phyloP scores from a whole-genome alignment of 2,329 filamentous ascomycete genomes.

The Epichloe sibirici region DNA sequence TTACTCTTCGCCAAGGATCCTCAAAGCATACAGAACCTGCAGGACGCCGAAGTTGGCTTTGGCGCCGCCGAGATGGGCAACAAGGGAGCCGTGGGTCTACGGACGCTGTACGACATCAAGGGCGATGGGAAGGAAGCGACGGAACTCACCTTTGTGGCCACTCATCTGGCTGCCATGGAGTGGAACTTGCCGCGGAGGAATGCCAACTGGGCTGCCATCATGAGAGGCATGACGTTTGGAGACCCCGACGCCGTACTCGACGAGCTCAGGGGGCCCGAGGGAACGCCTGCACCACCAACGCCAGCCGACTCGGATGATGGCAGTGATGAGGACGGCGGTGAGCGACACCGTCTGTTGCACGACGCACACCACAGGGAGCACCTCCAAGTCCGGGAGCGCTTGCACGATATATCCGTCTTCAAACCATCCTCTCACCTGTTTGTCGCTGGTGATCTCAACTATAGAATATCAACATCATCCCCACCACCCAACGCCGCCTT shows the following conservation, averaged over 20 bases:
- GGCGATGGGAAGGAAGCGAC: constrained; percentile 26
- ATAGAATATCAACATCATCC: constrained; percentile 61
- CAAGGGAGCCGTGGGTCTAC: constrained; percentile 79
- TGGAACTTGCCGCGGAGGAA: constrained; percentile 64
- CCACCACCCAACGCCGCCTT: constrained; percentile 51
- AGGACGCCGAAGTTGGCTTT: constrained; percentile 73
- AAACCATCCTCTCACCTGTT: constrained; percentile 66
- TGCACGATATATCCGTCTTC: constrained; percentile 57
- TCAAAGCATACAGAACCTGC: constrained; percentile 48
- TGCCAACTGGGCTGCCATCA: constrained; percentile 77
- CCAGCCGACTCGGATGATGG: constrained; percentile 4
- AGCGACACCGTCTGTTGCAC: constrained; percentile 21
- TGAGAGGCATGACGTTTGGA: constrained; percentile 66
- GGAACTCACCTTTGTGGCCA: constrained; percentile 73
- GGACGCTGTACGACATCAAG: constrained; percentile 44
- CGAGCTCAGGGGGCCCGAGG: constrained; percentile 6
- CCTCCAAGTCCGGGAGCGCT: constrained; percentile 26
- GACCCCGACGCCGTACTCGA: constrained; percentile 32
- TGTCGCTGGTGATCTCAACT: constrained; percentile 87
- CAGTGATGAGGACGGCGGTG: constrained; percentile 13
- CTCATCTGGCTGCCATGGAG: constrained; percentile 85
- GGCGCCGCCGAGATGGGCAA: constrained; percentile 85
- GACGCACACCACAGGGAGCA: constrained; percentile 23
- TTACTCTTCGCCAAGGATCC: constrained; percentile 68
- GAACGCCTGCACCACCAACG: constrained; percentile 4